phyloP scores from a whole-genome alignment of 345 rosid species.

The Eucalyptus sideroxylon region DNA sequence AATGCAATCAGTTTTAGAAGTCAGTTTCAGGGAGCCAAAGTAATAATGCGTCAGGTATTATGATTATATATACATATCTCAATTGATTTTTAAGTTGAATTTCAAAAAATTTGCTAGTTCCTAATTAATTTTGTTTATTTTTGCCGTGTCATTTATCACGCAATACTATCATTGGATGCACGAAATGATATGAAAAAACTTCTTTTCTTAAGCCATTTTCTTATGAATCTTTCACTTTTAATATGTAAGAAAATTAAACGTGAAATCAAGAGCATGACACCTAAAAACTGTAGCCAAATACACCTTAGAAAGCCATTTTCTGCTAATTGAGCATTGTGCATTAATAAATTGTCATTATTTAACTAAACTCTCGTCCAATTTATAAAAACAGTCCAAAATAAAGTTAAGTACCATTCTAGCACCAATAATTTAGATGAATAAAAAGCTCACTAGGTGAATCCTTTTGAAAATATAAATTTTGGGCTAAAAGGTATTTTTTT shows the following conservation, averaged over 20 bases:
- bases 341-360: background rate
- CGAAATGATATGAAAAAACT: background rate
- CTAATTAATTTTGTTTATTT: background rate
- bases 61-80: background rate
- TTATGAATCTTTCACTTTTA: background rate
- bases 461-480: background rate
- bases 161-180: background rate
- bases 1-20: background rate
- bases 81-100: background rate
- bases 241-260: rapidly evolving
- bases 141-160: background rate
- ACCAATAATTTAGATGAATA: background rate
- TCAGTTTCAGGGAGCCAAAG: background rate
- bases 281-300: background rate
- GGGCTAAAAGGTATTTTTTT: background rate
- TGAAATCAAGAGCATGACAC: background rate
- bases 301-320: background rate
- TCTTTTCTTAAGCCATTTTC: background rate
- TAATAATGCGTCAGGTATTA: too few species aligned
- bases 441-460: background rate
- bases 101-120: background rate
- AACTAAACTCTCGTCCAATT: background rate
- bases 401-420: background rate
- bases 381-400: background rate
- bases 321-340: background rate